These are phyloP conservation scores for Apiotrichum mycotoxinovorans DNA, from an alignment of 1,284 basidiomycete species.

Conservation along the genomic window DNA sequence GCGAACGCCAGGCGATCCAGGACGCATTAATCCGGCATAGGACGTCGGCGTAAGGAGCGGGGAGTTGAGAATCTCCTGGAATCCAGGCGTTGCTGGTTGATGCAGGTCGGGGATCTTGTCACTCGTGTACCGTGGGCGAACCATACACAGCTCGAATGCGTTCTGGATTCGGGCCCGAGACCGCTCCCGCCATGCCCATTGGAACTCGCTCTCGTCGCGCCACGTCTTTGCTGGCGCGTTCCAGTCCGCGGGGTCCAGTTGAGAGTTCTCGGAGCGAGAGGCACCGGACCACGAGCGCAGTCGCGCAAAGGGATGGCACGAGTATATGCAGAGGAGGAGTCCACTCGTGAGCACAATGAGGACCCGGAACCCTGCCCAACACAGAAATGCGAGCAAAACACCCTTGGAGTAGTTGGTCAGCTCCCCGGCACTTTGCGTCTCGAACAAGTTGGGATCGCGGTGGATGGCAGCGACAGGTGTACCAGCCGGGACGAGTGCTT, in stretches of 20 bases:
- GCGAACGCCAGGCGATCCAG: not conserved
- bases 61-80: not conserved
- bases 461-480: conserved; percentile 17
- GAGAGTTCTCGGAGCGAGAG: not conserved
- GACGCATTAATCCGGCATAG: no score
- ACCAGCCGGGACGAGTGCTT: conserved; percentile 52
- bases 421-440: conserved; percentile 56
- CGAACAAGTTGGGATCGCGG: conserved; percentile 71
- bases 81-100: not conserved
- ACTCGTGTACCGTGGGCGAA: conserved; percentile 11
- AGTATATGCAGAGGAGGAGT: conserved; percentile 62
- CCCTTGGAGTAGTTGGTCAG: conserved; percentile 69
- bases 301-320: conserved; percentile 15
- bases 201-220: conserved; percentile 42
- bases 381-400: conserved; percentile 68
- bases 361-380: conserved; percentile 67
- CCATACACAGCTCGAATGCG: conserved; percentile 71
- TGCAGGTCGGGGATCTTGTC: not conserved
- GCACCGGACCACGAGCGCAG: not conserved
- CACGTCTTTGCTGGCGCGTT: conserved; percentile 48
- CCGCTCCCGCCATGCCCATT: conserved; percentile 71
- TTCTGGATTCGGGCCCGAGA: conserved; percentile 69
- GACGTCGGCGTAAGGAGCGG: not conserved
- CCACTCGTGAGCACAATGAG: conserved; percentile 62
- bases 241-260: conserved; percentile 29